Conservation (phyloP, 805 yeast species). For the Candida ovalis region DNA sequence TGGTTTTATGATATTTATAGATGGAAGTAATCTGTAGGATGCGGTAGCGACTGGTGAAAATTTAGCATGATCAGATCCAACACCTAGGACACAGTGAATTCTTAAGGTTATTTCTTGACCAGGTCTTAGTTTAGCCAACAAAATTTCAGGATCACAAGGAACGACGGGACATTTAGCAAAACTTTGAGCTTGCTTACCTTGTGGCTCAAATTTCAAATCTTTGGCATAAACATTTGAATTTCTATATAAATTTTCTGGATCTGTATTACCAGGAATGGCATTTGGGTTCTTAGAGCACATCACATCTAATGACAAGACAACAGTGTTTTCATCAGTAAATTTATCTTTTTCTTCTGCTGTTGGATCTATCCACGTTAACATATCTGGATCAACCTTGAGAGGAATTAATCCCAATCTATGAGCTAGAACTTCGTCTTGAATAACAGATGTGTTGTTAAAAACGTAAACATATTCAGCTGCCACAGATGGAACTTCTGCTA, state of each 20-base stretch:
- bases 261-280: conserved; percentile 72
- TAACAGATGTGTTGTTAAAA: conserved; percentile 92
- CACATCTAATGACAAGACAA: conserved; percentile 77
- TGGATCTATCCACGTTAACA: conserved; percentile 76
- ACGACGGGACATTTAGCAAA: conserved; percentile 66
- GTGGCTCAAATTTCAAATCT: conserved; percentile 87
- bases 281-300: conserved; percentile 82
- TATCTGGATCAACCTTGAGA: conserved; percentile 85
- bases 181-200: conserved; percentile 75
- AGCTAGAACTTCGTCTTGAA: conserved; percentile 95
- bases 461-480: conserved; percentile 91
- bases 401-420: conserved; percentile 94
- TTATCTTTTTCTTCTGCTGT: conserved; percentile 60
- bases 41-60: conserved; percentile 98
- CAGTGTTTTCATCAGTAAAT: conserved; percentile 84
- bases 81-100: conserved; percentile 87
- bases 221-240: conserved; percentile 86
- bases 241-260: conserved; percentile 78
- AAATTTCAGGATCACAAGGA: conserved; percentile 83
- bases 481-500: conserved; percentile 92
- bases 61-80: conserved; percentile 95
- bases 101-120: conserved; percentile 92
- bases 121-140: conserved; percentile 90
- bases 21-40: conserved; percentile 88
- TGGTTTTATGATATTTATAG: conserved; percentile 69